Evolutionary conservation across 192 early-diverging fungal species (phyloP), one percentile per base, ranked within the genome.

Genomic region (Rhizophagus sp.): DNA sequence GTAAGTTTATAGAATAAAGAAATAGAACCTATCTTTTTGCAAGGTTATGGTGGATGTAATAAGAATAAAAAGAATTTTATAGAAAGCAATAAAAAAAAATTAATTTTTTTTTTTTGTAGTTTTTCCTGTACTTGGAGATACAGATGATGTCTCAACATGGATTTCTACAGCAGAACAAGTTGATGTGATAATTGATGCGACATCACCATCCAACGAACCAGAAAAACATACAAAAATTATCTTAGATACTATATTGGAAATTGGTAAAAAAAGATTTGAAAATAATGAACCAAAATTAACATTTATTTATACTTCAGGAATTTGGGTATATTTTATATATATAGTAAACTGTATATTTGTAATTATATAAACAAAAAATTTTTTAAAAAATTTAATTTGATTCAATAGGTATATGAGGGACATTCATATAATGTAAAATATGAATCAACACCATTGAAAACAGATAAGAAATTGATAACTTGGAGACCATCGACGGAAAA

Each of bases 241-340:
- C 41, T 27, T 81, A 25, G 70, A 80, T 12, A 69, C 79, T 2
- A 44, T 83, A 8, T 61, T 75, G n/a, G 57, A 76, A 19, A 63
- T 81, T 44, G 75, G 79, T 36, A 81, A 82, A 66, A 84, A 82
- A 36, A 77, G 82, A 22, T 49, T 78, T 10, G 61, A 70, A 11
- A n/a, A 44, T 17, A 50, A 27, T 62, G 76, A 70, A 12, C 62
- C 67, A 61, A 79, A 73, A 61, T 75, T 84, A 22, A 76, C 67
- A 12, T 81, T 73, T 69, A 82, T 86, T 62, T 86, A 84, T 27
- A 77, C 79, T 24, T 86, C 85, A 12, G 83, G 83, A 13, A 17
- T 74, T 22, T 85, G 84, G 82, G 73, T 83, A 30, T 70, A 71
- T 22, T 79, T 41, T 39, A 1, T 33, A 72, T n/a, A n/a, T n/a